Evolutionary conservation across 129 eudicot species (phyloP), one percentile per base, ranked within the genome.

Genomic region (Escallonia rubra): DNA sequence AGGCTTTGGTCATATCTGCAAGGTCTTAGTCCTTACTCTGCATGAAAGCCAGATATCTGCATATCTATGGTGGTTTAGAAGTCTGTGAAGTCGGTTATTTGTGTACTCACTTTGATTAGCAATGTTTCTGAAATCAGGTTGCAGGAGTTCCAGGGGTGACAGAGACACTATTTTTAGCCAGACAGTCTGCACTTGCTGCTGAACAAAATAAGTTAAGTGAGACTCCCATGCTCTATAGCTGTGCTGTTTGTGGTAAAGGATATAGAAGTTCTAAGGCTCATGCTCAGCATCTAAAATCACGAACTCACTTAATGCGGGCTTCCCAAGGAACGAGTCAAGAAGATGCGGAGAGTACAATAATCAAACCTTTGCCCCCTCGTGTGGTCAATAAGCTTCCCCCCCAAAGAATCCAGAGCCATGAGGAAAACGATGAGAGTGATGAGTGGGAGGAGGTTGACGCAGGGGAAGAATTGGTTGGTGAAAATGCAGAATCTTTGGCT

Each of bases 71-170:
- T 23, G 34, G 34, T 23, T 23, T 23, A 23, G 34, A 23, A 23
- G 1, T 23, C 34, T 23, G 34, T 23, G 34, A 23, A 23, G 34
- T 23, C 1, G 34, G 34, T 23, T 23, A 23, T 23, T 23, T 23
- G 8, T 66, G 55, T 14, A 14, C 16, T 41, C 10, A 9, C 40
- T 57, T 23, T 8, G 6, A 47, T 46, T 40, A 23, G 61, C 50
- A 4, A 10, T 70, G 7, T 61, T 12, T 62, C 6, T 3, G 34
- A 42, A n/a, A 61, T 70, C 80, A 89, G 98, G 74, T 92, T 73
- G 93, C 96, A 41, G 98, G 96, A 70, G 87, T 92, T 76, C 96
- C 91, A 12, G 98, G 98, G 61, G 89, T 92, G 56, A 92, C 96
- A 12, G 99, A 94, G 74, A 74, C 93, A 23, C 86, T 89, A n/a